These are phyloP conservation scores for Climacium dendroides DNA, from an alignment of 225 moss, liverwort and hornwort species.

Conservation along the genomic window DNA sequence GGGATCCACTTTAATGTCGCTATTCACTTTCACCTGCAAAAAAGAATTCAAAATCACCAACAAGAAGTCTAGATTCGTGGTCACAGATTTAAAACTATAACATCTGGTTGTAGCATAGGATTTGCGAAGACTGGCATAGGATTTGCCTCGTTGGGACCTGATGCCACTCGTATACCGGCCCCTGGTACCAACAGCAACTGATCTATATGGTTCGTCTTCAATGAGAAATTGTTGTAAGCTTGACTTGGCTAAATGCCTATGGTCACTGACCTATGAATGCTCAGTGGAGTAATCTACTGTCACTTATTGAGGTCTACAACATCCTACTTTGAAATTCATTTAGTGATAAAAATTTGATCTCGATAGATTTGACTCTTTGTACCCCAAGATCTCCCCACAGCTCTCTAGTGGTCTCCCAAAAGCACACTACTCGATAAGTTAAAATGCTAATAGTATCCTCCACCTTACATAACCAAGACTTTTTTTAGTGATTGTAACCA, in stretches of 20 bases:
- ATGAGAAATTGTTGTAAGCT: background rate
- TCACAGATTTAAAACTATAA: background rate
- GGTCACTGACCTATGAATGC: background rate
- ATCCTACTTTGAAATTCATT: background rate
- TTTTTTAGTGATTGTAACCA: too few relatives aligned
- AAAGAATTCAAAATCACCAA: background rate
- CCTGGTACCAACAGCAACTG: background rate
- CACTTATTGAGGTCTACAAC: background rate
- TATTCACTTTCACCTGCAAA: slow-evolving; percentile 80
- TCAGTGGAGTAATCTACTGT: background rate
- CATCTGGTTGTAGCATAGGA: background rate
- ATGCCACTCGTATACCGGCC: background rate
- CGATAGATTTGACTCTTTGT: background rate
- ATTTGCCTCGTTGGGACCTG: background rate
- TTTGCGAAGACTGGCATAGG: background rate
- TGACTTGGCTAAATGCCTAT: background rate
- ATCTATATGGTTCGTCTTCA: background rate
- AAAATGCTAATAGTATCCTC: background rate
- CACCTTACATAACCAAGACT: background rate
- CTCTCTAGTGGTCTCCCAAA: background rate
- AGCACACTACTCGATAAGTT: background rate
- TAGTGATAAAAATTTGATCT: background rate
- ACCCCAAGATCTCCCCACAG: background rate
- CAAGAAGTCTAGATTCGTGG: background rate
- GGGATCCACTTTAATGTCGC: slow-evolving; percentile 94